Evolutionary conservation across 2,329 filamentous ascomycete species (phyloP), one percentile per base, ranked within the genome.

Genomic region (Cladosporium halotolerans): DNA sequence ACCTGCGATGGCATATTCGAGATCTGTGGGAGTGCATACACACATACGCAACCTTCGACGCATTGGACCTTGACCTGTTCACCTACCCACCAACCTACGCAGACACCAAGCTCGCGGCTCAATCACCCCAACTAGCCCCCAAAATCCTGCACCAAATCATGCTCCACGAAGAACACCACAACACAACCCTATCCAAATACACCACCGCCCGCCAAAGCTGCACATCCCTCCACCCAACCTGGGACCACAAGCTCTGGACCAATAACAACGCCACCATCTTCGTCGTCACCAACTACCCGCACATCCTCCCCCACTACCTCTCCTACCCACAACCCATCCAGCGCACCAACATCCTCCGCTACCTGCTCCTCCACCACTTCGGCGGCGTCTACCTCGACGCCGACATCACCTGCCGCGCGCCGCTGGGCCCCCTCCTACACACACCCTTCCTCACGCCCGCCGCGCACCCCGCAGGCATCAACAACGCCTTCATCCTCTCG

Each of bases 401-500:
- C 36, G 63, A 66, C 41, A 58, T 64, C 10, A 63, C 63, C 9
- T 66, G 63, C 41, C 57, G 51, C 10, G 54, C 54, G 9, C 53
- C 61, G 1, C 56, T 64, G 7, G 60, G 63, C 52, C 45, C 48
- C 9, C 55, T 65, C 9, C 60, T 57, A 1, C 57, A 59, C 42
- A 50, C 62, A 1, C 62, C 63, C 11, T 62, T 55, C 36, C 38
- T 66, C 14, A 63, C 60, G 3, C 61, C 63, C 2, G 62, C 59
- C 16, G 62, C 63, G 3, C 61, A 61, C 23, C 62, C 63, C 3
- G 63, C 62, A 9, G 63, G 63, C 3, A 61, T 65, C n/a, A 66
- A 65, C 53, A 66, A 66, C 46, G 63, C 63, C 6, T 66, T 66
- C 57, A 66, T 66, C 19, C 57, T 66, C 14, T 51, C 62, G 3